Conservation (phyloP, 345 rosid genomes). For the Bruguiera sexangula region DNA sequence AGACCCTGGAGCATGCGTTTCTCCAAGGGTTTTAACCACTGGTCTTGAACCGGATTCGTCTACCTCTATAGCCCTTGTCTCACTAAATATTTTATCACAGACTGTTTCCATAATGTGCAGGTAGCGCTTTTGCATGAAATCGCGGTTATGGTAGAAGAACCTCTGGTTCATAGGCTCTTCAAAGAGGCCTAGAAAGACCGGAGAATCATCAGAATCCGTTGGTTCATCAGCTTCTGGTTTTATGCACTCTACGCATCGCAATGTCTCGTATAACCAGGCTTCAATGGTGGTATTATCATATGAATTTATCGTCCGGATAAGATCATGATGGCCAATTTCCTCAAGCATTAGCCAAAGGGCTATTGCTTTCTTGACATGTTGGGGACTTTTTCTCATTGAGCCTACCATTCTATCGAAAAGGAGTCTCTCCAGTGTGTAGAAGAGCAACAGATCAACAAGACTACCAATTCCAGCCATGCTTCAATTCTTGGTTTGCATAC, state of each 20-base stretch:
- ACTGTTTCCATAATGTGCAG: slow-evolving; percentile 28
- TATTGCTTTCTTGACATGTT: slow-evolving; percentile 23
- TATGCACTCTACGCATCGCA: slow-evolving; percentile 21
- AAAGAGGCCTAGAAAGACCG: slow-evolving; percentile 11
- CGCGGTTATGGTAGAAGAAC: slow-evolving; percentile 24
- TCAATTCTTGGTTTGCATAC: not conserved
- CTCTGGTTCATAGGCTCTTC: slow-evolving; percentile 18
- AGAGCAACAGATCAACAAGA: slow-evolving; percentile 34
- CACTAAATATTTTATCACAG: slow-evolving; percentile 33
- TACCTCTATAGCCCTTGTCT: slow-evolving; percentile 25
- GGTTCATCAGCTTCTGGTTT: slow-evolving; percentile 12
- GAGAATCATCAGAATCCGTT: slow-evolving; percentile 1
- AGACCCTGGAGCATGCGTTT: not conserved
- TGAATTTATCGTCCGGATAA: slow-evolving; percentile 24
- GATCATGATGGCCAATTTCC: slow-evolving; percentile 30
- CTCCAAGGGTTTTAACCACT: not conserved
- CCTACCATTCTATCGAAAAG: slow-evolving; percentile 35
- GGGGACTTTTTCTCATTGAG: slow-evolving; percentile 17
- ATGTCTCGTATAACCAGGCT: slow-evolving; percentile 19
- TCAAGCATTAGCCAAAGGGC: slow-evolving; percentile 33
- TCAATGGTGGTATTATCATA: slow-evolving; percentile 21
- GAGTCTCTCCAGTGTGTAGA: slow-evolving; percentile 29
- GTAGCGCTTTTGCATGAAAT: slow-evolving; percentile 23
- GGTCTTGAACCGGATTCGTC: slow-evolving; percentile 28
- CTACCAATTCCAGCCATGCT: slow-evolving; percentile 23